phyloP scores from a whole-genome alignment of 345 rosid genomes.

The Erucastrum elatum region DNA sequence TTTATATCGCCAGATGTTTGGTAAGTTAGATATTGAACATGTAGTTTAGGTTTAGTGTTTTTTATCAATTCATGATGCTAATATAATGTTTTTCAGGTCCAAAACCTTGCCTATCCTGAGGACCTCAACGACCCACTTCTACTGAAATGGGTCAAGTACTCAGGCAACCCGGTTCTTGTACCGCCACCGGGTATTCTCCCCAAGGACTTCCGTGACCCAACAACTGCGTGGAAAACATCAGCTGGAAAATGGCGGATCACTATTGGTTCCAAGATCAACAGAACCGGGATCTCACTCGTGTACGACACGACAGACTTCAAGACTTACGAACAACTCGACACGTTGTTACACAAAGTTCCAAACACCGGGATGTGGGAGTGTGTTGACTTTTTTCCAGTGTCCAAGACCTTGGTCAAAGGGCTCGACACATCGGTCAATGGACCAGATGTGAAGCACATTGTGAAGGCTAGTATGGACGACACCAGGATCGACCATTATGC shows the following conservation, averaged over 20 bases:
- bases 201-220: conserved; percentile 81
- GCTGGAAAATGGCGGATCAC: conserved; percentile 68
- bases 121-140: conserved; percentile 85
- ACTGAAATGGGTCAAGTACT: conserved; percentile 69
- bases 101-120: conserved; percentile 83
- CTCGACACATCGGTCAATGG: conserved; percentile 71
- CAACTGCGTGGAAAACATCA: conserved; percentile 75
- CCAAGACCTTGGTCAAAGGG: conserved; percentile 50
- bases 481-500: conserved; percentile 75
- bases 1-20: conserved; percentile 22
- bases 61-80: not conserved
- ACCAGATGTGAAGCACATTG: conserved; percentile 68
- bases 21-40: conserved; percentile 34
- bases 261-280: conserved; percentile 62
- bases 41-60: conserved; percentile 16
- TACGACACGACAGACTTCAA: conserved; percentile 69
- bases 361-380: conserved; percentile 99
- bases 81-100: conserved; percentile 36
- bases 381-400: conserved; percentile 86
- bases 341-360: conserved; percentile 63
- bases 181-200: conserved; percentile 67
- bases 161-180: conserved; percentile 72
- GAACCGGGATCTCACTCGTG: conserved; percentile 64
- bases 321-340: conserved; percentile 44
- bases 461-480: conserved; percentile 90